Evolutionary conservation across 129 eudicot genomes (phyloP).

Genomic region (Artemisia argyi): DNA sequence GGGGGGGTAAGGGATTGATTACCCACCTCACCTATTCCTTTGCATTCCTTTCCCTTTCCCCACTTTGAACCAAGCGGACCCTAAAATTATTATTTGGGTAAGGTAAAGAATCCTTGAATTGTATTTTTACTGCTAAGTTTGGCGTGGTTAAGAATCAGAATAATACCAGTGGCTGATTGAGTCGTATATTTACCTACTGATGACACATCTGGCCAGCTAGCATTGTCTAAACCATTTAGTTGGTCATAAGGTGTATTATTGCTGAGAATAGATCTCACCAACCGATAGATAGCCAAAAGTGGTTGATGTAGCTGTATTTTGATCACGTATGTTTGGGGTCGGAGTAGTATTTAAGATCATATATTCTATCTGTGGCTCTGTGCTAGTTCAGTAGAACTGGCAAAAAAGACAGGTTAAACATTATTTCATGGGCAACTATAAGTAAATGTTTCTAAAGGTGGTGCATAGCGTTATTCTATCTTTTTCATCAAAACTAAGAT

Average conservation of each 20-base stretch:
- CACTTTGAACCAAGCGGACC: too few relatives aligned
- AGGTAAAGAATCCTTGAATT: neutral
- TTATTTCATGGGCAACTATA: too few relatives aligned
- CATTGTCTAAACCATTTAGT: neutral
- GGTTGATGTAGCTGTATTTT: neutral
- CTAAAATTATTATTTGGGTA: neutral
- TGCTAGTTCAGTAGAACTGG: too few relatives aligned
- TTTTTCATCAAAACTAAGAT: too few relatives aligned
- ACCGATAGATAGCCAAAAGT: neutral
- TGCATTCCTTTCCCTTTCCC: too few relatives aligned
- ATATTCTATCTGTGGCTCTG: too few relatives aligned
- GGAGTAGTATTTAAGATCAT: neutral
- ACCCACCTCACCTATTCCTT: too few relatives aligned
- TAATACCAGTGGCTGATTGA: neutral
- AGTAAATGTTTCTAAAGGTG: too few relatives aligned
- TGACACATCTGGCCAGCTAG: neutral
- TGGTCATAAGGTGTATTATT: constrained; percentile 1
- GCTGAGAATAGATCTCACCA: neutral
- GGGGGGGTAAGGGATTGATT: too few relatives aligned
- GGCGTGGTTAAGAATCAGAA: neutral
- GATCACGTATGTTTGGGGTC: neutral
- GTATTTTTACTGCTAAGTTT: too few relatives aligned
- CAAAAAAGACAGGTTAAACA: too few relatives aligned
- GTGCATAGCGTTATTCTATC: too few relatives aligned
- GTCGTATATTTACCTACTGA: constrained; percentile 8